Percentiles rank a stretch among this genome's conserved stretches.
Conservation (phyloP, 177 flowering plant genomes). For the Vitis hybrid region DNA sequence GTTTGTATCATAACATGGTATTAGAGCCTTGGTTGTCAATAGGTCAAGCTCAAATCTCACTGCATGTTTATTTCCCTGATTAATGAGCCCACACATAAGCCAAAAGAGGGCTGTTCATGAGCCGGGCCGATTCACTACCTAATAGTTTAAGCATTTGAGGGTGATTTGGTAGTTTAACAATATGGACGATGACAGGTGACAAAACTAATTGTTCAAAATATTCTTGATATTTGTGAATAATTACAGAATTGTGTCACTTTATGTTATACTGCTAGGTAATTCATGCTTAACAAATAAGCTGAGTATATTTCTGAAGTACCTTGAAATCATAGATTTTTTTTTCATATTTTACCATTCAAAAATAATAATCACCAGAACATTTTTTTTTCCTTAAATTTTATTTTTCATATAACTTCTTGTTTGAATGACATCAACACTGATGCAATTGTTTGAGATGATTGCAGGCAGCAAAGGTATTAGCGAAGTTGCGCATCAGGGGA, state of each 20-base stretch:
- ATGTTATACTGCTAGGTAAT: neutral
- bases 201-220: neutral
- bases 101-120: no score
- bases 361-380: neutral
- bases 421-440: neutral
- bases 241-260: neutral
- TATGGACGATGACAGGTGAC: neutral
- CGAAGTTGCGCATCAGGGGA: constrained; percentile 42
- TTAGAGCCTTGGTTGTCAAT: no score
- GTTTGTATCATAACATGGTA: no score
- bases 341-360: neutral
- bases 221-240: neutral
- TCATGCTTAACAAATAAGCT: neutral
- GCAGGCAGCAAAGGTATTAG: constrained; percentile 62
- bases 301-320: neutral
- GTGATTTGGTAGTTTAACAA: neutral
- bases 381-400: neutral
- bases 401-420: neutral
- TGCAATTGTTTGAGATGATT: constrained; percentile 1
- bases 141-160: no score
- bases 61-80: no score
- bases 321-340: no score
- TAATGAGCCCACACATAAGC: no score
- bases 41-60: no score
- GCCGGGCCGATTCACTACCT: no score